These are phyloP conservation scores for Petrea volubilis DNA, from an alignment of 257 asterid species.

Conservation along the genomic window DNA sequence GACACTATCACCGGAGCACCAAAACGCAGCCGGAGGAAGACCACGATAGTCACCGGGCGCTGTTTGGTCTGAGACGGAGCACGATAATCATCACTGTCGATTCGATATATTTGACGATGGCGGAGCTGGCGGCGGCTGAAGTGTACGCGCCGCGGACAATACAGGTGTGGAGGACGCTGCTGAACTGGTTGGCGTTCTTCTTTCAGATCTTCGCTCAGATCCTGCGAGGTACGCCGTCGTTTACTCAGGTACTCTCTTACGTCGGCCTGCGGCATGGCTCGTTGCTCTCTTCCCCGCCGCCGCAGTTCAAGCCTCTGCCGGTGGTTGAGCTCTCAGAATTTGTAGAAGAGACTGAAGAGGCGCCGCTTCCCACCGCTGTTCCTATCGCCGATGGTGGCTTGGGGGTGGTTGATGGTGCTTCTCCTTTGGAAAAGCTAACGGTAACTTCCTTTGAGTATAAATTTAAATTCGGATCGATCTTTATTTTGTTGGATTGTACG, in stretches of 20 bases:
- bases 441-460: slow-evolving; percentile 2
- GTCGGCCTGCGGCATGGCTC: slow-evolving; percentile 61
- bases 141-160: slow-evolving; percentile 58
- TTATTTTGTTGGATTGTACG: not conserved
- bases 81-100: not conserved
- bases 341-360: slow-evolving; percentile 40
- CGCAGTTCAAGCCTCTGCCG: slow-evolving; percentile 74
- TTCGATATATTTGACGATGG: slow-evolving; percentile 43
- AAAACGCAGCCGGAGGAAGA: not conserved
- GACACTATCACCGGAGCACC: not conserved
- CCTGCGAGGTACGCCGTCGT: slow-evolving; percentile 83
- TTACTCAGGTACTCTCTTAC: slow-evolving; percentile 63
- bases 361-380: slow-evolving; percentile 30
- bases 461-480: not conserved
- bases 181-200: slow-evolving; percentile 85
- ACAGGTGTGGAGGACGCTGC: slow-evolving; percentile 79
- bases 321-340: slow-evolving; percentile 64
- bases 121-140: slow-evolving; percentile 81
- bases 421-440: slow-evolving; percentile 23
- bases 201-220: slow-evolving; percentile 94
- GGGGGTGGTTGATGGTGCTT: not conserved
- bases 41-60: not conserved
- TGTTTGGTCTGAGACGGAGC: not conserved
- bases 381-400: slow-evolving; percentile 11
- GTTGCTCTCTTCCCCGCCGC: slow-evolving; percentile 44